Evolutionary conservation across 2,329 filamentous ascomycete genomes (phyloP).

Genomic region (Colletotrichum navitas): DNA sequence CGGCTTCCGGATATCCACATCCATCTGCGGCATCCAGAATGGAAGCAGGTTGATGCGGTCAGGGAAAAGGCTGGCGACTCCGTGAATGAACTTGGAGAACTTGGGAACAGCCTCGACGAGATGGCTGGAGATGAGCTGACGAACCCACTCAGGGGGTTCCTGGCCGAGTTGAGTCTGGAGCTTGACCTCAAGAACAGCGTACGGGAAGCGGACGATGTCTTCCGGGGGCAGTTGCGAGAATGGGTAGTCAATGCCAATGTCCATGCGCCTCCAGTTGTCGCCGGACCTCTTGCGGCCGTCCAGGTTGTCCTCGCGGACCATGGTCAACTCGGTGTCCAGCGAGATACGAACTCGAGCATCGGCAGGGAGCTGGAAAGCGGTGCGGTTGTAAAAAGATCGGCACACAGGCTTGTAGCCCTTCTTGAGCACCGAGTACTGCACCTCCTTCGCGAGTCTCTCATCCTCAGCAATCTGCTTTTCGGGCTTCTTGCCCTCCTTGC

Average conservation of each 20-base stretch:
- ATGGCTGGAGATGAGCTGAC: constrained; percentile 91
- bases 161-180: constrained; percentile 96
- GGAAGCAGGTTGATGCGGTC: constrained; percentile 89
- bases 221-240: constrained; percentile 89
- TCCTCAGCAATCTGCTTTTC: constrained; percentile 92
- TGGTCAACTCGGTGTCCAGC: constrained; percentile 93
- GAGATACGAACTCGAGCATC: constrained; percentile 97
- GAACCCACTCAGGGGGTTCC: constrained; percentile 96
- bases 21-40: constrained; percentile 99
- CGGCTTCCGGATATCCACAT: constrained; percentile 96
- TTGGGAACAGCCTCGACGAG: constrained; percentile 99
- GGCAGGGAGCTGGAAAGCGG: constrained; percentile 95
- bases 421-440: constrained; percentile 93
- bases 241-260: constrained; percentile 96
- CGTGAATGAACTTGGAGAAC: constrained; percentile 99
- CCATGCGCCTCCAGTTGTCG: constrained; percentile 95
- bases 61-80: constrained; percentile 88
- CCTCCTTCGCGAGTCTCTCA: constrained; percentile 88
- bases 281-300: constrained; percentile 82
- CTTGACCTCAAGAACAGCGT: constrained; percentile 96
- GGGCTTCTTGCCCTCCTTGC: constrained; percentile 94
- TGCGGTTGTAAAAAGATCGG: constrained; percentile 97
- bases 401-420: constrained; percentile 90
- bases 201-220: constrained; percentile 93
- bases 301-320: constrained; percentile 95